Base-by-base conservation (phyloP, 2,329 filamentous ascomycete species). In the Xylariaceae sp. region DNA sequence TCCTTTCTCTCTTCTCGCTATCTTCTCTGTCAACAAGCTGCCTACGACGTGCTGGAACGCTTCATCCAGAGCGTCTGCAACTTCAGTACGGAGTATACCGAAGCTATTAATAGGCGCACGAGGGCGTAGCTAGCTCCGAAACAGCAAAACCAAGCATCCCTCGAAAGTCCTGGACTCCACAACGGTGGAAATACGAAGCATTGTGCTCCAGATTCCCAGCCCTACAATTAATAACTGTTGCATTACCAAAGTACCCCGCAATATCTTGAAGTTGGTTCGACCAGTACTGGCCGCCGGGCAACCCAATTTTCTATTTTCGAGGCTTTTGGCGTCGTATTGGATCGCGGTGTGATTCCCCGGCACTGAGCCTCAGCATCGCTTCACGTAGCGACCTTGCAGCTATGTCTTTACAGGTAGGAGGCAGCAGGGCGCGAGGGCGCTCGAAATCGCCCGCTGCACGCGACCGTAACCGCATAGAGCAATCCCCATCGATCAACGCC, bases 361-460 rank as follows among this genome's bases (percentile, higher is more conserved):
- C 22, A 4, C 4, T 4, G 22, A 27, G 22, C 22, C 22, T 27
- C 22, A 27, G 22, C 7, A 27, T 27, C 22, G 22, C 22, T 27
- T 27, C 22, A 7, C 22, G 4, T 7, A 27, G 7, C 22, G 22
- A 27, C 4, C 5, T 15, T 35, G 30, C 42, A 7, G 45, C 51
- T 59, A 82, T 81, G 78, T 80, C 79, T 58, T 69, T 80, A 40
- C 68, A 71, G 48, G 72, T 78, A 46, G 74, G 75, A 51, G 72
- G 74, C 48, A 63, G 63, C 50, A 65, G 67, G 43, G 70, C 71
- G 41, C 72, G 73, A 47, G 72, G 68, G 43, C 75, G 76, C 46
- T 75, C 76, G 45, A 70, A 72, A 45, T 81, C 78, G 0, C 70
- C 68, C 42, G 69, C 64, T 49, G 61, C 70, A 56, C 67, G 63